Conservation (phyloP, 2,329 filamentous ascomycete species). For the Diaporthe humulicola region DNA sequence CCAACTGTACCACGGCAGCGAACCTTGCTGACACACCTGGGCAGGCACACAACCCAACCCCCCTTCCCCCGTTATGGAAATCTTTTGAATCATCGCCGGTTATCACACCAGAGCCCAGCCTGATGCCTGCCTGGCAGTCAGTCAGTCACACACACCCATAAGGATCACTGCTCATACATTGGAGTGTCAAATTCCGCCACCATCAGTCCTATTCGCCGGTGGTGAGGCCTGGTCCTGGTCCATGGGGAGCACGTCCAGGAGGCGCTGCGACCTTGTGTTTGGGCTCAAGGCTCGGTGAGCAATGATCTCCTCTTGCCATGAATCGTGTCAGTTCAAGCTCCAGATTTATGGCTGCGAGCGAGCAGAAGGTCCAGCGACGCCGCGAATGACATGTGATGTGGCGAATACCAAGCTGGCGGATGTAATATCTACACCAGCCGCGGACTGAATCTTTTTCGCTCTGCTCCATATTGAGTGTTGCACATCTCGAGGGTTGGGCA, state of each 20-base stretch:
- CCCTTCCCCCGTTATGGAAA: not conserved
- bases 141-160: too few species aligned
- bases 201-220: not conserved
- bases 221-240: constrained; percentile 1
- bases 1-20: too few species aligned
- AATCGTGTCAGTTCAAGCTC: constrained; percentile 7
- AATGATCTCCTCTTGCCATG: not conserved
- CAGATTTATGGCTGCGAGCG: not conserved
- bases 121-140: not conserved
- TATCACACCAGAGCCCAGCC: not conserved
- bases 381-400: not conserved
- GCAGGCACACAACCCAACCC: not conserved
- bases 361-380: not conserved
- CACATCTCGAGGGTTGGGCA: too few species aligned
- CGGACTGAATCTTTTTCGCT: not conserved
- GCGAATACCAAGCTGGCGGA: not conserved
- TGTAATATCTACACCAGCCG: not conserved
- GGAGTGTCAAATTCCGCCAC: not conserved
- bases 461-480: not conserved
- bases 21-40: not conserved
- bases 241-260: not conserved
- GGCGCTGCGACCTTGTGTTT: constrained; percentile 16
- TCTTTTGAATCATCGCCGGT: not conserved
- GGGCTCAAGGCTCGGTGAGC: not conserved
- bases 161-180: not conserved